Evolutionary conservation across 176 grass and related monocot genomes (phyloP).

Genomic region (Oryza longistaminata): DNA sequence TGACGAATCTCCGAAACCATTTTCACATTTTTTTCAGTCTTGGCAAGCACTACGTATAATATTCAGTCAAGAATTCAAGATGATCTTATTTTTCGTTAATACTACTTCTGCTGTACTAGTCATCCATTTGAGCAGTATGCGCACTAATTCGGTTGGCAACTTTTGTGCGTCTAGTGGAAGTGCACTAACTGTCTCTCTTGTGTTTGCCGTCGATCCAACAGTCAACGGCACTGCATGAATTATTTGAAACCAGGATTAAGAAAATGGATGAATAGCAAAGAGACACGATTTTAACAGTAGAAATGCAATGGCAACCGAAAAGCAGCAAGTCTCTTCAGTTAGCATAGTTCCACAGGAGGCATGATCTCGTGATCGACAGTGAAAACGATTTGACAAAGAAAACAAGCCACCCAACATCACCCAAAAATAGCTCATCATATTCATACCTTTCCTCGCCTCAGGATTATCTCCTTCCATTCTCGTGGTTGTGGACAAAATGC

Average conservation of each 20-base stretch:
- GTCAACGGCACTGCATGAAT: too few relatives aligned
- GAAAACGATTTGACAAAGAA: background rate
- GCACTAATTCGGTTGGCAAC: too few relatives aligned
- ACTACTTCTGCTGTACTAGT: too few relatives aligned
- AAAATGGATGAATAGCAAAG: too few relatives aligned
- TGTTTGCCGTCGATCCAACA: too few relatives aligned
- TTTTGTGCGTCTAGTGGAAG: background rate
- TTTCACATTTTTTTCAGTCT: too few relatives aligned
- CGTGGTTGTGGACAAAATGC: background rate
- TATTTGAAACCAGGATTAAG: too few relatives aligned
- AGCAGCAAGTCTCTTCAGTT: background rate
- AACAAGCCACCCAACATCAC: background rate
- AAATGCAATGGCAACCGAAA: background rate
- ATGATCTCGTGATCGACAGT: background rate
- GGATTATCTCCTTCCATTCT: background rate
- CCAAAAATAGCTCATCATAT: constrained; percentile 2
- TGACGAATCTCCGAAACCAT: too few relatives aligned
- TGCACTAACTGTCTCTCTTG: background rate
- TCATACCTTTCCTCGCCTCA: constrained; percentile 15
- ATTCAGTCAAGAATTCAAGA: background rate
- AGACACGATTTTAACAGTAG: too few relatives aligned
- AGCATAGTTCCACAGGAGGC: background rate
- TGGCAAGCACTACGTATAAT: too few relatives aligned
- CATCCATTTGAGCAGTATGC: too few relatives aligned
- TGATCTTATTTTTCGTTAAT: background rate